These are phyloP conservation scores for Theobroma cacao DNA, from an alignment of 345 rosid genomes.

Conservation along the genomic window DNA sequence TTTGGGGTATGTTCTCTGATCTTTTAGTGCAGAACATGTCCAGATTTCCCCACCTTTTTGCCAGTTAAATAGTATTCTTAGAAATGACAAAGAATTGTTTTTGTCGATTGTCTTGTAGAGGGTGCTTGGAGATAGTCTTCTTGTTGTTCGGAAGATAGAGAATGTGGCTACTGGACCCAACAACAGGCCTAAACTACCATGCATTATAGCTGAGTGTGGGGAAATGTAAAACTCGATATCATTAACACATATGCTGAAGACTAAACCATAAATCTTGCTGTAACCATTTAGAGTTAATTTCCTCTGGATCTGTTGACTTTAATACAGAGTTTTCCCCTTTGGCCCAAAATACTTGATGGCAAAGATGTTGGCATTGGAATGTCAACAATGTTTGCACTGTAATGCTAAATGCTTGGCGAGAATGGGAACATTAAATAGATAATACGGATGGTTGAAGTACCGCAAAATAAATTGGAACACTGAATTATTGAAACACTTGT, in stretches of 20 bases:
- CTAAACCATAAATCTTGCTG: background rate
- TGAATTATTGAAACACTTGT: background rate
- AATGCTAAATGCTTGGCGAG: background rate
- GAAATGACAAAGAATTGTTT: background rate
- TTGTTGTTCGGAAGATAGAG: conserved; percentile 87
- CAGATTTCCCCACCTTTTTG: background rate
- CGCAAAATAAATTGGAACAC: background rate
- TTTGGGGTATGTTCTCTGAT: conserved; percentile 74
- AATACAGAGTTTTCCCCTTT: background rate
- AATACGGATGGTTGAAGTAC: background rate
- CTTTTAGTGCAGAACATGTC: background rate
- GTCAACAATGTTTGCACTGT: background rate
- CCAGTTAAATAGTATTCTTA: background rate
- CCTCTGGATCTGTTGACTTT: background rate
- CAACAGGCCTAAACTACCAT: conserved; percentile 84
- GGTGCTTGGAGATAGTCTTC: conserved; percentile 89
- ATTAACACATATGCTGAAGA: background rate
- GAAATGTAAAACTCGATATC: conserved; percentile 60
- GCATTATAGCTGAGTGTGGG: conserved; percentile 81
- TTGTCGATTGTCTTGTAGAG: conserved; percentile 37
- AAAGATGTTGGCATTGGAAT: background rate
- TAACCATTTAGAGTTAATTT: background rate
- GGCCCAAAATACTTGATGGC: background rate
- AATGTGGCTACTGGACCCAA: conserved; percentile 93
- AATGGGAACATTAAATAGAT: background rate